Percentiles rank a stretch among this genome's conserved stretches.
These are phyloP conservation scores for Penicillium sp. DNA, from an alignment of 2,329 filamentous ascomycete genomes.

Conservation along the genomic window DNA sequence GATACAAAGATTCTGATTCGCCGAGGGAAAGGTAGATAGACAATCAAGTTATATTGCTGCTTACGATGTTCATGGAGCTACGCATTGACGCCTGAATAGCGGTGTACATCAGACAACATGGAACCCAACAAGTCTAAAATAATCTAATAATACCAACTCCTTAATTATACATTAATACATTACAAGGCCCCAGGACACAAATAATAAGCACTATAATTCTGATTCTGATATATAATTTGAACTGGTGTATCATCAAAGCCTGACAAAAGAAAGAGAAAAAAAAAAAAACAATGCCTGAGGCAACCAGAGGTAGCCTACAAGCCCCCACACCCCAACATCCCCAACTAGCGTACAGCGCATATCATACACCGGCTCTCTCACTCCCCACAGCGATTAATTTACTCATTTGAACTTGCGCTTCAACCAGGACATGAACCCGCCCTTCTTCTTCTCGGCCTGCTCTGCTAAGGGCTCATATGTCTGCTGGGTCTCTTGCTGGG, in stretches of 20 bases:
- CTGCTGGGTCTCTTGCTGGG: constrained; percentile 5
- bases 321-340: background rate
- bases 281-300: background rate
- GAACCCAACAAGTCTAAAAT: background rate
- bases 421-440: constrained; percentile 29
- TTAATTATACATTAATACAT: background rate
- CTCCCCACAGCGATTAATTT: constrained; percentile 3
- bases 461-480: constrained; percentile 10
- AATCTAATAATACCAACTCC: too few relatives aligned
- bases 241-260: constrained; percentile 16
- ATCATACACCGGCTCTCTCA: constrained; percentile 9
- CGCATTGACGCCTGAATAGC: constrained; percentile 3
- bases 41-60: background rate
- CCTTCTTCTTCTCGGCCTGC: constrained; percentile 23
- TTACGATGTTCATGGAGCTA: background rate
- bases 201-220: constrained; percentile 11
- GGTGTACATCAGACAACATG: background rate
- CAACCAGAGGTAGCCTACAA: background rate
- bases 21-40: background rate
- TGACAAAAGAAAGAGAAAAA: constrained; percentile 2
- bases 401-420: constrained; percentile 32
- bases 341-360: constrained; percentile 4
- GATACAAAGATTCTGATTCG: background rate
- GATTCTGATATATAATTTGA: constrained; percentile 18
- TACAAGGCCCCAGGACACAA: background rate